A percentile compares a stretch with the other conserved stretches of the same genome.
These are phyloP conservation scores for Alternaria sp. DNA, from an alignment of 2,329 filamentous ascomycete genomes.

Conservation along the genomic window DNA sequence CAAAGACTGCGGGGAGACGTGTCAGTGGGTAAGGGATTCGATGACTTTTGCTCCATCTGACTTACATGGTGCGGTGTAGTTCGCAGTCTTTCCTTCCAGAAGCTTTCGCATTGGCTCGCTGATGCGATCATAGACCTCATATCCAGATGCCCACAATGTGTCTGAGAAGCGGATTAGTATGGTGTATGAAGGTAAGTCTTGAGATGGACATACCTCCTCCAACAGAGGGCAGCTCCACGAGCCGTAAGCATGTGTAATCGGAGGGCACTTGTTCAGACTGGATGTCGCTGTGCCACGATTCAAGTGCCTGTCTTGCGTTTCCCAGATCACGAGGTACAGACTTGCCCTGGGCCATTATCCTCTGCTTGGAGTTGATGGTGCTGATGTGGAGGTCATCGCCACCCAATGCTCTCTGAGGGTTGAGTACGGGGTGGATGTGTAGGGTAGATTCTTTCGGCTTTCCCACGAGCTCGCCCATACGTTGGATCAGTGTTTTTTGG, in stretches of 20 bases:
- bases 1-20: conserved; percentile 2
- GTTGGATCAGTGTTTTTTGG: conserved; percentile 12
- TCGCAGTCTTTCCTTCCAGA: conserved; percentile 8
- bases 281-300: conserved; percentile 13
- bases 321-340: conserved; percentile 9
- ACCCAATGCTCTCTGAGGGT: conserved; percentile 7
- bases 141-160: conserved; percentile 14
- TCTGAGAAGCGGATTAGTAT: neutral
- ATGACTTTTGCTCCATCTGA: neutral
- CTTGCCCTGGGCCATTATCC: conserved; percentile 9
- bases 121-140: conserved; percentile 12
- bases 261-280: conserved; percentile 14
- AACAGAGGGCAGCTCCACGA: neutral
- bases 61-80: conserved; percentile 14
- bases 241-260: conserved; percentile 13
- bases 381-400: conserved; percentile 12
- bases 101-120: conserved; percentile 13
- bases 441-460: conserved; percentile 13
- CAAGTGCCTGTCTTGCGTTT: conserved; percentile 8
- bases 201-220: conserved; percentile 5
- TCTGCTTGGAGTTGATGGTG: conserved; percentile 15
- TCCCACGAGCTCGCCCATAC: conserved; percentile 9
- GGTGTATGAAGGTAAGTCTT: neutral
- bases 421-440: conserved; percentile 11
- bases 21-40: neutral